phyloP scores from a whole-genome alignment of 1,139 yeast genomes.

The Candida frijolesensis region DNA sequence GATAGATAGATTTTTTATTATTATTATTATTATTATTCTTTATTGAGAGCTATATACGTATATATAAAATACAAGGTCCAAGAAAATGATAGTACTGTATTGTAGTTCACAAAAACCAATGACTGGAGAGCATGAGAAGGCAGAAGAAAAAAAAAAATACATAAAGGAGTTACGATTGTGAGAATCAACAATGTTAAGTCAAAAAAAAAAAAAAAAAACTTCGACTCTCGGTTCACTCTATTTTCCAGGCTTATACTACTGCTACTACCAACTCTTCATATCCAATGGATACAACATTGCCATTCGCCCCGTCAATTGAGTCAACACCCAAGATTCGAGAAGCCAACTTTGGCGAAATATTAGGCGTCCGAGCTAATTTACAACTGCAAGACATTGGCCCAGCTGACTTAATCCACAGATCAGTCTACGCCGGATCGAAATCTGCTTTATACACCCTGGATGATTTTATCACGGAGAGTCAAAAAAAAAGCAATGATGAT shows the following conservation, averaged over 20 bases:
- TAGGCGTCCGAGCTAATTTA: constrained; percentile 25
- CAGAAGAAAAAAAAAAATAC: not conserved
- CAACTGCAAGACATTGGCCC: constrained; percentile 33
- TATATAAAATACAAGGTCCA: too few species aligned
- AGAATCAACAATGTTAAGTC: not conserved
- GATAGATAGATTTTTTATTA: constrained; percentile 5
- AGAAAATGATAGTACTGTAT: too few species aligned
- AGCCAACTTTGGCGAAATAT: constrained; percentile 29
- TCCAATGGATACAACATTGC: not conserved
- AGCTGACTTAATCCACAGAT: constrained; percentile 44
- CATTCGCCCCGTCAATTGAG: not conserved
- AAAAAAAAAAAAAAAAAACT: not conserved
- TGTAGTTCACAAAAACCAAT: too few species aligned
- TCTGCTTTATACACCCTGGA: constrained; percentile 31
- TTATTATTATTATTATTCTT: not conserved
- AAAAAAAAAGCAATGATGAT: constrained; percentile 32
- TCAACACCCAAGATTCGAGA: constrained; percentile 29
- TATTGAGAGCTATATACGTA: too few species aligned
- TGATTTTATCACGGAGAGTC: constrained; percentile 25
- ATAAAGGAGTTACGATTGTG: not conserved
- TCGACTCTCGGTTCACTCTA: not conserved
- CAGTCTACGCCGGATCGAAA: constrained; percentile 36
- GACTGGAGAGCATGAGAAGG: too few species aligned
- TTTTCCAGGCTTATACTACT: not conserved
- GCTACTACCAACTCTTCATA: not conserved